Evolutionary conservation across 768 basidiomycete species (phyloP), one percentile per base, ranked within the genome.

Genomic region (Melanogaster broomeanus): DNA sequence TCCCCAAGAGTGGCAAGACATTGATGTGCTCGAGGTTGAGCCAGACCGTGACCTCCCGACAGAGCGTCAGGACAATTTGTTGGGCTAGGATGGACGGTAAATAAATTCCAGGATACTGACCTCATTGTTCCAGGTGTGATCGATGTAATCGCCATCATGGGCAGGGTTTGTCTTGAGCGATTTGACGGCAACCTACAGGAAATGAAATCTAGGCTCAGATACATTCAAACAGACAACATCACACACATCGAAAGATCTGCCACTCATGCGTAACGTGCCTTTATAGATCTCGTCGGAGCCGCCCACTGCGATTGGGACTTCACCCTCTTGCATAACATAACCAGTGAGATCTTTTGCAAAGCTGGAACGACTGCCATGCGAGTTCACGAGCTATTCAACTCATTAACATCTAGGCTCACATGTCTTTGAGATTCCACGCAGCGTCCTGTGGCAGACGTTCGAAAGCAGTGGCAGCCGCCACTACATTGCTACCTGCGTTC

Each of bases 31-130:
- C 5, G n/a, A 65, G 51, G 25, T 35, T 8, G 27, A 48, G 44
- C 63, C 63, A 65, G 9, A 60, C 48, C 8, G 28, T 48, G 22
- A 65, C 42, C 37, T 63, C 62, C 18, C 59, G 51, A n/a, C 34
- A 35, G n/a, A 64, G 46, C 22, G 57, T 35, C 62, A 63, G 12
- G 22, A 45, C 5, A 45, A n/a, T 18, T 18, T 1, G 35, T n/a
- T 8, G 35, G 6, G 3, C 35, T 6, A 18, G 18, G 6, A 37
- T 2, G 13, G 6, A 4, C n/a, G n/a, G 18, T 19, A n/a, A 19
- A 37, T 3, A 2, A 18, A 37, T 19, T 2, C n/a, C 1, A 10
- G 1, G 6, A 8, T n/a, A 18, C 35, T 37, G 24, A 43, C 21
- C 22, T 49, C 44, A 12, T 19, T 49, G 10, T 42, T 7, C 18